Base-by-base conservation (phyloP, 2,329 filamentous ascomycete species). In the Lasiodiplodia hormozganensis region DNA sequence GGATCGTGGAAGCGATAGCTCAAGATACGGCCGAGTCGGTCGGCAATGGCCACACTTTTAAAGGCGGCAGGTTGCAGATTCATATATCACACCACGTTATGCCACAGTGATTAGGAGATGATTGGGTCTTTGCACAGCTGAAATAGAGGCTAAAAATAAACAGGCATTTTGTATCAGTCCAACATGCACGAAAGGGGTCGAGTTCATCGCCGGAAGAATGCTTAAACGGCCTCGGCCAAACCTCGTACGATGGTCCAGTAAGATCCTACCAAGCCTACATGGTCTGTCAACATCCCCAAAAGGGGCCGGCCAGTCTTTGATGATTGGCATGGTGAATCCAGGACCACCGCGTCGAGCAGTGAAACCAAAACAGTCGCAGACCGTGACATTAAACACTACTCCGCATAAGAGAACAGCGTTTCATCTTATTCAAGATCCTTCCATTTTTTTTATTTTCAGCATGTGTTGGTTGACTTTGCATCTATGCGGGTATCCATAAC, bases 381-480 rank as follows among this genome's bases (percentile, higher is more conserved):
- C 21, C 23, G n/a, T 16, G n/a, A 7, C 21, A 2, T 47, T 23
- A 28, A 16, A 28, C 36, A 47, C 18, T 14, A 58, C 38, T 25
- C 25, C 2, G 28, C 40, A 62, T 34, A 62, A 47, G 23, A 51
- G 21, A 4, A 51, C 43, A 18, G 28, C 7, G 58, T 51, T 49
- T 49, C 58, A 62, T 62, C 40, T 62, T 36, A 23, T 62, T 62
- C 43, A 36, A 62, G 43, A 12, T 40, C 60, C 40, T 64, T 64
- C 47, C 58, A 64, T 64, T 51, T 25, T 43, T 64, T 64, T 64
- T 52, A 52, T 64, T 64, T 64, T 64, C 28, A 57, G 31, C 5
- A 36, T 52, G 28, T 36, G 28, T 12, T 62, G 38, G 25, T 31
- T 31, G 40, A 43, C 36, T 62, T 62, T 23, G 60, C 60, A 52